A percentile compares a stretch with the other conserved stretches of the same genome.
Conservation (phyloP, 352 stramenopile species). For the Pythium coloratum region DNA sequence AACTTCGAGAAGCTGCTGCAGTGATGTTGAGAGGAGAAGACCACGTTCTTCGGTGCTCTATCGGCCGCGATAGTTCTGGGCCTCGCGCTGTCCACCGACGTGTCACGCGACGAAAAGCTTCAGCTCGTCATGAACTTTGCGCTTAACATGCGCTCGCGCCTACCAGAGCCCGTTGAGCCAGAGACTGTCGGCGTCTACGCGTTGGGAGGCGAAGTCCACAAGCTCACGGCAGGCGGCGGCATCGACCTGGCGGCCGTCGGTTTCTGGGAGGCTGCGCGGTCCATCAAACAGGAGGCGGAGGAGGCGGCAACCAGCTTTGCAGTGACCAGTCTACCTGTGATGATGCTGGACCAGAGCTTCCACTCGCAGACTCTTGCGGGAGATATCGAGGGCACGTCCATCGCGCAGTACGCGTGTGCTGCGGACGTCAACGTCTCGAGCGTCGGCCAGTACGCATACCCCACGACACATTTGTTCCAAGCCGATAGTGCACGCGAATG, state of each 20-base stretch:
- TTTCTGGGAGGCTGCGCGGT: constrained; percentile 4
- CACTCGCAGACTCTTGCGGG: not conserved
- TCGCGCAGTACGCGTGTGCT: not conserved
- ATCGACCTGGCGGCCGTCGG: not conserved
- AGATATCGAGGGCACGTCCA: constrained; percentile 6
- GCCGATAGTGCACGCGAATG: not conserved
- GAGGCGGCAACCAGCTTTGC: not conserved
- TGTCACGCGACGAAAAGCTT: constrained; percentile 12
- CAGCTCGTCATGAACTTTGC: constrained; percentile 22
- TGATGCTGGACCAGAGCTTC: constrained; percentile 15
- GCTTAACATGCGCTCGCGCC: constrained; percentile 8
- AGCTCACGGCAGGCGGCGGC: not conserved
- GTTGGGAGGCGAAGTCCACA: constrained; percentile 10
- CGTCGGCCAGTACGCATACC: constrained; percentile 12
- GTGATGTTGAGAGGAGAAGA: constrained; percentile 30
- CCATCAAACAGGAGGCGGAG: constrained; percentile 6
- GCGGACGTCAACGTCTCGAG: constrained; percentile 16
- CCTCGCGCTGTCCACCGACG: constrained; percentile 22
- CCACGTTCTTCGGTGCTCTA: constrained; percentile 40
- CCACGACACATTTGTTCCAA: not conserved
- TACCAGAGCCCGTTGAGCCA: constrained; percentile 14
- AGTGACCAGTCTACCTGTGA: not conserved
- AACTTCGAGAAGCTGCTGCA: constrained; percentile 30
- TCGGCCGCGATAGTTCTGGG: constrained; percentile 29
- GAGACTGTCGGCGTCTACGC: constrained; percentile 17